Base-by-base conservation (phyloP, 805 yeast species). In the Wickerhamiella cacticola region DNA sequence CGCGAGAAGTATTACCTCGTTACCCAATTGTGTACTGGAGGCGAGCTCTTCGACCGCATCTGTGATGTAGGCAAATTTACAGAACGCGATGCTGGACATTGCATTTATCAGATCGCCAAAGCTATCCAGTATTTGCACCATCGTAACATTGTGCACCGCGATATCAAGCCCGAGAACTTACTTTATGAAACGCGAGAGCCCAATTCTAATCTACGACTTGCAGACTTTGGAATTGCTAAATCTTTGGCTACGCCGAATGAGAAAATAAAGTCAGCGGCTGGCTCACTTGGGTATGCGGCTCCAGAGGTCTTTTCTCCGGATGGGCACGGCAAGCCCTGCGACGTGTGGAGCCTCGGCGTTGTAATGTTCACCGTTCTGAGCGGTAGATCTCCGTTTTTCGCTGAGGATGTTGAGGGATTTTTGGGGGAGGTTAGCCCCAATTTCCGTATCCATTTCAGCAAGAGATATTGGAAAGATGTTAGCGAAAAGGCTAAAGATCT, bases 221-320 rank as follows among this genome's bases (percentile, higher is more conserved):
- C 96, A 1, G 98, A 89, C 66, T 89, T 89, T 64, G 98, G 98
- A 44, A 92, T 89, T 52, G 96, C 97, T 28, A 85, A 85, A 63
- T 73, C 76, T 56, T 67, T 89, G 53, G 69, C 71, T 50, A 63
- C 70, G 10, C 72, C 76, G 3, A 74, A 77, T 55, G 85, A 82
- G 48, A 67, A 75, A 51, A 68, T 85, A 50, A 77, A 72, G 26
- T 69, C 80, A 19, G 79, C 83, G 36, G 95, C 95, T 0, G 97
- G 97, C 1, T 83, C 95, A 1, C 79, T 85, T 64, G 97, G 98
- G 1, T 89, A 89, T 63, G 96, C 95, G 28, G 97, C 97, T 0
- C 98, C 98, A 0, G 98, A 89, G 60, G 87, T 89, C 6, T 72
- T 89, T 33, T 66, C 78, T 36, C 79, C 82, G 13, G 69, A 71